Conservation (phyloP, 116 monocot genomes). For the Zostera marina region DNA sequence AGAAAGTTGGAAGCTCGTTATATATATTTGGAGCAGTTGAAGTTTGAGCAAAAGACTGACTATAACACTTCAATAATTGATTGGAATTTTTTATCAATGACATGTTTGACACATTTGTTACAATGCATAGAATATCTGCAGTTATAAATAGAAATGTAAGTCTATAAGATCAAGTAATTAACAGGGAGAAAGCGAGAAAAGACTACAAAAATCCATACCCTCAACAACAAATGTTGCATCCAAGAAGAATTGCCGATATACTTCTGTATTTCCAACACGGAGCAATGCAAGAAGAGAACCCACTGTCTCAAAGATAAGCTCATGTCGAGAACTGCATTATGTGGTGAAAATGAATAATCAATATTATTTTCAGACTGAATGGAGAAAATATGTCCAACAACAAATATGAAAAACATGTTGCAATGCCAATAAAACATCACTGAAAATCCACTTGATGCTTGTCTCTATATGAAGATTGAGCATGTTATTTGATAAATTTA, state of each 20-base stretch:
- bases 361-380: neutral
- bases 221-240: constrained; percentile 48
- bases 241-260: constrained; percentile 70
- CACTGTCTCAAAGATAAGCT: constrained; percentile 56
- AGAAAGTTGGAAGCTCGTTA: constrained; percentile 54
- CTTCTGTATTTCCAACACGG: constrained; percentile 55
- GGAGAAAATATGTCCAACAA: too few relatives aligned
- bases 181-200: neutral
- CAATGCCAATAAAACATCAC: too few relatives aligned
- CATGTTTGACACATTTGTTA: constrained; percentile 13
- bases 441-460: too few relatives aligned
- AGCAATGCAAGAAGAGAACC: constrained; percentile 66
- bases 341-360: neutral
- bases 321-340: constrained; percentile 43
- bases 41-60: constrained; percentile 41
- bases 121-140: constrained; percentile 54
- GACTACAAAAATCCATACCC: constrained; percentile 27
- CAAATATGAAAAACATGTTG: too few relatives aligned
- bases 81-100: constrained; percentile 9
- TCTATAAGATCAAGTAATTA: neutral
- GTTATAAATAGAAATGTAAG: neutral
- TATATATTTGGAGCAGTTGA: constrained; percentile 23
- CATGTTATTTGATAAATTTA: too few relatives aligned
- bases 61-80: constrained; percentile 50
- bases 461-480: too few relatives aligned